These are phyloP conservation scores for Graphilbum fragrans DNA, from an alignment of 2,329 filamentous ascomycete genomes.

Conservation along the genomic window DNA sequence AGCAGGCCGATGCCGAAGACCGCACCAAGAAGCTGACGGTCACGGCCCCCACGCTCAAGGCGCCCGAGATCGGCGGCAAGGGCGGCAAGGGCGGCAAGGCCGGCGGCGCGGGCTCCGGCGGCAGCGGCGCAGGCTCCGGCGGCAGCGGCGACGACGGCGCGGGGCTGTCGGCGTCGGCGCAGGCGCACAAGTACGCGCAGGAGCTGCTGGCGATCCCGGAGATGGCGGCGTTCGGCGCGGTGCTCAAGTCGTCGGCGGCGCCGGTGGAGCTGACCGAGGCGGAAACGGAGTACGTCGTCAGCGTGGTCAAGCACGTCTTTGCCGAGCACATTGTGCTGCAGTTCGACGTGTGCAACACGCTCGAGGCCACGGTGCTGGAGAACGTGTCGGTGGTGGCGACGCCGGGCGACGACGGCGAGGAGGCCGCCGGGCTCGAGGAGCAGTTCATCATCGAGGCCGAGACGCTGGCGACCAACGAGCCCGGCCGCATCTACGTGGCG, in stretches of 20 bases:
- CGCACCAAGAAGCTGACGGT: constrained; percentile 94
- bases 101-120: constrained; percentile 53
- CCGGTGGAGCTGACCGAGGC: constrained; percentile 82
- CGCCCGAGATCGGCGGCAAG: constrained; percentile 59
- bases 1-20: constrained; percentile 93
- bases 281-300: constrained; percentile 94
- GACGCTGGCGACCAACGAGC: constrained; percentile 70
- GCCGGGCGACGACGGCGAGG: constrained; percentile 76
- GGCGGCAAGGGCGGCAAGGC: constrained; percentile 48
- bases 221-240: constrained; percentile 74
- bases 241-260: constrained; percentile 80
- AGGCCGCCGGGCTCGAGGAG: constrained; percentile 63
- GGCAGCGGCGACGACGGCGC: constrained; percentile 37
- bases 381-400: constrained; percentile 76
- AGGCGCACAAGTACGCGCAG: constrained; percentile 79
- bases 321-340: constrained; percentile 93
- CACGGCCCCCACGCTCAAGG: constrained; percentile 85
- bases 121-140: constrained; percentile 65
- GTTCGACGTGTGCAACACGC: constrained; percentile 95
- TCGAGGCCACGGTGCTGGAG: constrained; percentile 80
- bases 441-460: constrained; percentile 89
- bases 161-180: constrained; percentile 57
- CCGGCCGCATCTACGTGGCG: constrained; percentile 87
- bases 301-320: constrained; percentile 92
- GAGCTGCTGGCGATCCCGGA: constrained; percentile 83